phyloP scores from a whole-genome alignment of 2,329 filamentous ascomycete species.

The Amphichorda felina region DNA sequence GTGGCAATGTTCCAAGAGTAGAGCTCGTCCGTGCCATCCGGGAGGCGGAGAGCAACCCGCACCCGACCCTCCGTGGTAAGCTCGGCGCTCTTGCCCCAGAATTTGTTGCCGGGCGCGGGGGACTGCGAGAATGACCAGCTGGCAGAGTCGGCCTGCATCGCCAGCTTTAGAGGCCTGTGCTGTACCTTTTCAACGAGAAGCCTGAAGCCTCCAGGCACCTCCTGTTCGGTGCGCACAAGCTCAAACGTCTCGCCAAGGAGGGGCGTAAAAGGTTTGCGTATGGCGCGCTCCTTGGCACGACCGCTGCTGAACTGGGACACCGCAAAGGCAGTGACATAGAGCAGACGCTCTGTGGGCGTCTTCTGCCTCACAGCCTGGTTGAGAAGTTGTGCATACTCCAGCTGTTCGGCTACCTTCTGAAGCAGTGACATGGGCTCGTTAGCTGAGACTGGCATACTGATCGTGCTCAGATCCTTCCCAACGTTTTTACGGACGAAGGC shows the following conservation, averaged over 20 bases:
- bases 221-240: constrained; percentile 72
- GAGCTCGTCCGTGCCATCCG: constrained; percentile 60
- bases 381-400: constrained; percentile 82
- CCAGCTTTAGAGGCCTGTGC: constrained; percentile 83
- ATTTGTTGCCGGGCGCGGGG: constrained; percentile 85
- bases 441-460: constrained; percentile 93
- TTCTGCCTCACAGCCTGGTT: constrained; percentile 58
- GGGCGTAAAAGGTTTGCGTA: constrained; percentile 95
- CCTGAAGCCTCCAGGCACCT: constrained; percentile 62
- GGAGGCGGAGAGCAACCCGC: constrained; percentile 57
- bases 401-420: constrained; percentile 78
- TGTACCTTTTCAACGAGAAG: constrained; percentile 93
- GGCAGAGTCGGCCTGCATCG: constrained; percentile 81
- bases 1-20: constrained; percentile 87
- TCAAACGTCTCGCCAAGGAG: constrained; percentile 95
- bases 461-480: constrained; percentile 91
- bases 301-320: constrained; percentile 73
- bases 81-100: constrained; percentile 96
- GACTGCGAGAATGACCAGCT: constrained; percentile 82
- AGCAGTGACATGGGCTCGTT: constrained; percentile 87
- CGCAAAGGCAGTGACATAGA: constrained; percentile 84
- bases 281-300: constrained; percentile 78
- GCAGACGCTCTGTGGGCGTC: constrained; percentile 54
- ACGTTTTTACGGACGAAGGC: constrained; percentile 95
- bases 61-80: constrained; percentile 85